Evolutionary conservation across 2,329 filamentous ascomycete genomes (phyloP).

Genomic region (Stromatinia cepivora): DNA sequence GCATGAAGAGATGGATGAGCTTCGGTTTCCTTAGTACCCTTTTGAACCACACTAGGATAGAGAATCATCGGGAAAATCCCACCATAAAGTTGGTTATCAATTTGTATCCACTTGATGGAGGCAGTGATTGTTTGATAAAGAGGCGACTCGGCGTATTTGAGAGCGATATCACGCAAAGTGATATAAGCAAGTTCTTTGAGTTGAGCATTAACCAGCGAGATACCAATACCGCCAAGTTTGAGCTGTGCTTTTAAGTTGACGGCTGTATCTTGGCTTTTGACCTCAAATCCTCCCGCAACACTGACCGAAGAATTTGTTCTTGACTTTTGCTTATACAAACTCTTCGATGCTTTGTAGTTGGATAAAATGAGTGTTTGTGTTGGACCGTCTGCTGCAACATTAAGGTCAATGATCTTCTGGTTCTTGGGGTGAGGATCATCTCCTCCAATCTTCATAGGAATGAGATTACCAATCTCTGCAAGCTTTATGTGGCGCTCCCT

Average conservation of each 20-base stretch:
- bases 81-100: conserved; percentile 97
- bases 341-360: conserved; percentile 91
- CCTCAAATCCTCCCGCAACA: conserved; percentile 77
- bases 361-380: conserved; percentile 93
- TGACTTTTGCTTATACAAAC: conserved; percentile 72
- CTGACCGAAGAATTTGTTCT: conserved; percentile 52
- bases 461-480: conserved; percentile 92
- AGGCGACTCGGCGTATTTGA: conserved; percentile 90
- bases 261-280: conserved; percentile 86
- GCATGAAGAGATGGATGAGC: conserved; percentile 92
- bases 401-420: conserved; percentile 92
- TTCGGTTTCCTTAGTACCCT: conserved; percentile 91
- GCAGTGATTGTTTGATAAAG: conserved; percentile 89
- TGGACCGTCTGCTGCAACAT: conserved; percentile 91
- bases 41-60: conserved; percentile 96
- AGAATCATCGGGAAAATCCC: conserved; percentile 97
- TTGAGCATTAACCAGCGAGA: conserved; percentile 91
- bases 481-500: conserved; percentile 91
- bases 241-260: conserved; percentile 88
- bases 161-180: conserved; percentile 85
- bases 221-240: conserved; percentile 83
- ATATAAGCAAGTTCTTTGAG: conserved; percentile 90
- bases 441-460: conserved; percentile 83
- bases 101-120: conserved; percentile 97
- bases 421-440: conserved; percentile 52